A percentile compares a stretch with the other conserved stretches of the same genome.
Evolutionary conservation across 2,329 filamentous ascomycete species (phyloP).

Genomic region (Septoria petroselini): DNA sequence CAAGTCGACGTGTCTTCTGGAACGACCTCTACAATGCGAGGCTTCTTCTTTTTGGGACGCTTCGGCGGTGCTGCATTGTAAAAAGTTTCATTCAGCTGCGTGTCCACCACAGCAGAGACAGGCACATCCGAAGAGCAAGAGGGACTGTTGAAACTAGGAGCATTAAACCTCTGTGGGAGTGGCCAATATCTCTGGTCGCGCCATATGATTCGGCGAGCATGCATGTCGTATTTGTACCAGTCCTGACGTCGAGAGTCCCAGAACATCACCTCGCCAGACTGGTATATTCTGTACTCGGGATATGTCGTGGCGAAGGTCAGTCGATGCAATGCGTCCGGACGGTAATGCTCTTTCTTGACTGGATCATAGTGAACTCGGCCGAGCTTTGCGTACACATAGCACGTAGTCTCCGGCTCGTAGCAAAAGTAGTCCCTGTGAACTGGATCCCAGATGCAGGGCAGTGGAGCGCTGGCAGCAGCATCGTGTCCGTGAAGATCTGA

Average conservation of each 20-base stretch:
- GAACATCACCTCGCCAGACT: conserved; percentile 18
- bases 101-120: background rate
- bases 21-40: conserved; percentile 10
- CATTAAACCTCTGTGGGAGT: conserved; percentile 14
- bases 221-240: conserved; percentile 18
- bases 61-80: conserved; percentile 1
- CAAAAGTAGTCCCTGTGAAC: conserved; percentile 18
- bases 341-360: conserved; percentile 18
- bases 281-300: conserved; percentile 15
- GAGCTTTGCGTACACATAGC: conserved; percentile 17
- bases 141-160: conserved; percentile 8
- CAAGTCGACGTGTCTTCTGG: conserved; percentile 6
- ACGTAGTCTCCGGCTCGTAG: conserved; percentile 17
- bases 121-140: background rate
- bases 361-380: conserved; percentile 16
- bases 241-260: conserved; percentile 15
- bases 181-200: conserved; percentile 19
- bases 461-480: conserved; percentile 9
- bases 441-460: conserved; percentile 15
- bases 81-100: background rate
- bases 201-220: conserved; percentile 14
- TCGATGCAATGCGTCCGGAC: conserved; percentile 6
- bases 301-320: conserved; percentile 13
- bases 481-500: background rate
- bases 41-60: conserved; percentile 8